These are phyloP conservation scores for Coniochaeta prunicola DNA, from an alignment of 2,329 filamentous ascomycete genomes.

Conservation along the genomic window DNA sequence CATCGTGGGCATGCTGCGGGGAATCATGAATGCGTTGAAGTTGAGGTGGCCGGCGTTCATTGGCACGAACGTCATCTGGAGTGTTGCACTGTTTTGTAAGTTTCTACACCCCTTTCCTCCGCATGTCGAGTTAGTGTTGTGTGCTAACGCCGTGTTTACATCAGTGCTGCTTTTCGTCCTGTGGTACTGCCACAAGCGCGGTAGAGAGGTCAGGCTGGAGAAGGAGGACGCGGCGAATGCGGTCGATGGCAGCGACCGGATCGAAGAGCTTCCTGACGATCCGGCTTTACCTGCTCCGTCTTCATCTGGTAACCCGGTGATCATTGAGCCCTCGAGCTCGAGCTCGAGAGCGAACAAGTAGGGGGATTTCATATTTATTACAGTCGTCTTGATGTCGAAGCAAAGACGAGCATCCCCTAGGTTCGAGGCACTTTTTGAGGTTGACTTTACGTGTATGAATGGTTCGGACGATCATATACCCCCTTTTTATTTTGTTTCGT, in stretches of 20 bases:
- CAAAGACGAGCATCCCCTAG: neutral
- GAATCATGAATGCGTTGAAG: slow-evolving; percentile 86
- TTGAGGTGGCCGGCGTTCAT: slow-evolving; percentile 84
- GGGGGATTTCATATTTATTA: neutral
- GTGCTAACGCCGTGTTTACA: neutral
- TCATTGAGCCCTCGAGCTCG: slow-evolving; percentile 4
- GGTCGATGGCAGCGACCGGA: slow-evolving; percentile 21
- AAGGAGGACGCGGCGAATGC: slow-evolving; percentile 21
- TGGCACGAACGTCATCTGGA: slow-evolving; percentile 87
- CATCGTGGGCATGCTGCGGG: slow-evolving; percentile 73
- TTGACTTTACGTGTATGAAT: neutral
- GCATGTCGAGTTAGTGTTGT: neutral
- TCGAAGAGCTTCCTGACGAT: slow-evolving; percentile 45
- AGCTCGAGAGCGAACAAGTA: neutral
- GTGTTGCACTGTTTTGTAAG: slow-evolving; percentile 79
- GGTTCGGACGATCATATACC: neutral
- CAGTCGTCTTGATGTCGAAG: neutral
- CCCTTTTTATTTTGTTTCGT: neutral
- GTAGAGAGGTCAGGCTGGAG: slow-evolving; percentile 71
- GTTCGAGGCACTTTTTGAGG: neutral
- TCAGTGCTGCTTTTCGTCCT: slow-evolving; percentile 83
- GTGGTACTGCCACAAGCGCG: slow-evolving; percentile 98
- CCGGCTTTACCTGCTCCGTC: slow-evolving; percentile 29
- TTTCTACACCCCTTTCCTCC: slow-evolving; percentile 11
- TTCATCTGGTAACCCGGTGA: neutral